Percentiles rank a stretch among this genome's conserved stretches.
These are phyloP conservation scores for Ichthyophthirius multifiliis DNA, from an alignment of 169 alveolate species.

Conservation along the genomic window DNA sequence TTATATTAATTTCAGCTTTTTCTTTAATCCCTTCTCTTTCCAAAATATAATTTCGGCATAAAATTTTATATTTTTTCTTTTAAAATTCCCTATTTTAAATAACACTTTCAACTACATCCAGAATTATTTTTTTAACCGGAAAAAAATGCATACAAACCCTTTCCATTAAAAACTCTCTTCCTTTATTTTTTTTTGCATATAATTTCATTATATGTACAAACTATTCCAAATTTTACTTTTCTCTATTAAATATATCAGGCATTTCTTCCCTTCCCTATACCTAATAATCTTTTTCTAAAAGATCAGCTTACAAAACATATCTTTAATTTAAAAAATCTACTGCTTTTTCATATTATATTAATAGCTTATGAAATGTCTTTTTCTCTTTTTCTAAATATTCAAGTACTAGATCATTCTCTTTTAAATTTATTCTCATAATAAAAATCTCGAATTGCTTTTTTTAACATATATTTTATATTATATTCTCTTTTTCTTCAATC, in stretches of 20 bases:
- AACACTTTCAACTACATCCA: constrained; percentile 34
- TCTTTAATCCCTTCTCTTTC: constrained; percentile 46
- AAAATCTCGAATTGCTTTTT: too few species aligned
- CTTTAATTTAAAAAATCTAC: constrained; percentile 18
- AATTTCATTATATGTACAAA: constrained; percentile 21
- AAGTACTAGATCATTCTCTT: too few species aligned
- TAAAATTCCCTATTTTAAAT: constrained; percentile 34
- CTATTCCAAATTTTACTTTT: background rate
- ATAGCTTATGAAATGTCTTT: background rate
- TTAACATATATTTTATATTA: too few species aligned
- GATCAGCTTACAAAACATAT: constrained; percentile 17
- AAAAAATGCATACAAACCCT: constrained; percentile 46
- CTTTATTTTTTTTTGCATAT: constrained; percentile 27
- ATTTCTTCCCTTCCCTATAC: constrained; percentile 7
- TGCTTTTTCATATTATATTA: background rate
- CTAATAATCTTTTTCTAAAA: constrained; percentile 19
- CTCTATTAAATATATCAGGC: background rate
- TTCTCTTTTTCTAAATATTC: too few species aligned
- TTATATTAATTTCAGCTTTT: constrained; percentile 37
- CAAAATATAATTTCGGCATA: constrained; percentile 47
- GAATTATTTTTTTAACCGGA: background rate
- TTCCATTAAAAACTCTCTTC: constrained; percentile 41
- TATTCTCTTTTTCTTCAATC: too few species aligned
- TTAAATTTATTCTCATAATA: too few species aligned
- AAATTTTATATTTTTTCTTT: constrained; percentile 34